Percentiles rank a stretch among this genome's conserved stretches.
These are phyloP conservation scores for Boletus semigastroideus DNA, from an alignment of 1,284 basidiomycete genomes.

Conservation along the genomic window DNA sequence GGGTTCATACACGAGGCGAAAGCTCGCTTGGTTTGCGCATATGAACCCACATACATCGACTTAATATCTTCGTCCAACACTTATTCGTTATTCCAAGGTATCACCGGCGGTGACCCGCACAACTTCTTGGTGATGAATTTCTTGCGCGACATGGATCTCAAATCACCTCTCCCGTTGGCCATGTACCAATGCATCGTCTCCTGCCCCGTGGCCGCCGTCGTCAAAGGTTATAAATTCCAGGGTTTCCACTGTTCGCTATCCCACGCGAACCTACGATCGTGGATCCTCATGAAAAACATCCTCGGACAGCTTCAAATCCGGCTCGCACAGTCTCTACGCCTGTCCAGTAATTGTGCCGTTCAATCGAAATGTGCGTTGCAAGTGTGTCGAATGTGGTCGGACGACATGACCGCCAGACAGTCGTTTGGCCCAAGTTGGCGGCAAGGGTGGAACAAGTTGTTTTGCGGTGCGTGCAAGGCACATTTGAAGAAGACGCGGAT, in stretches of 20 bases:
- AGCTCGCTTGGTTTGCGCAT: conserved; percentile 3
- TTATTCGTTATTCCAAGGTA: conserved; percentile 1
- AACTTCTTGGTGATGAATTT: conserved; percentile 24
- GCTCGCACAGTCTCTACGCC: neutral
- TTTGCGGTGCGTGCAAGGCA: conserved; percentile 12
- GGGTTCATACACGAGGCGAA: conserved; percentile 12
- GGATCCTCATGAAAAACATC: conserved; percentile 5
- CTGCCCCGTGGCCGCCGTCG: conserved; percentile 4
- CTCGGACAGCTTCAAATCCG: neutral
- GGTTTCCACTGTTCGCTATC: conserved; percentile 1
- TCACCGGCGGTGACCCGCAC: conserved; percentile 13
- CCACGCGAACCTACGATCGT: conserved; percentile 5
- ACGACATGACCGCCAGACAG: neutral
- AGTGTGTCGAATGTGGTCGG: conserved; percentile 9
- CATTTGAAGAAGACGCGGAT: conserved; percentile 1
- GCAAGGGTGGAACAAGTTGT: conserved; percentile 15
- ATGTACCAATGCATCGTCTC: conserved; percentile 13
- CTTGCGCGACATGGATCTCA: conserved; percentile 11
- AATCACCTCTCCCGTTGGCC: conserved; percentile 11
- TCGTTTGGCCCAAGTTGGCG: conserved; percentile 19
- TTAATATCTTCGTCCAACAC: conserved; percentile 1
- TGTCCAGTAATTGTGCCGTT: conserved; percentile 5
- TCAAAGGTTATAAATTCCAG: conserved; percentile 10
- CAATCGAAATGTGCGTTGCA: conserved; percentile 4
- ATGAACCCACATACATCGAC: neutral